Evolutionary conservation across 139 green algal genomes (phyloP), one percentile per base, ranked within the genome.

Genomic region (Pleodorina starrii): DNA sequence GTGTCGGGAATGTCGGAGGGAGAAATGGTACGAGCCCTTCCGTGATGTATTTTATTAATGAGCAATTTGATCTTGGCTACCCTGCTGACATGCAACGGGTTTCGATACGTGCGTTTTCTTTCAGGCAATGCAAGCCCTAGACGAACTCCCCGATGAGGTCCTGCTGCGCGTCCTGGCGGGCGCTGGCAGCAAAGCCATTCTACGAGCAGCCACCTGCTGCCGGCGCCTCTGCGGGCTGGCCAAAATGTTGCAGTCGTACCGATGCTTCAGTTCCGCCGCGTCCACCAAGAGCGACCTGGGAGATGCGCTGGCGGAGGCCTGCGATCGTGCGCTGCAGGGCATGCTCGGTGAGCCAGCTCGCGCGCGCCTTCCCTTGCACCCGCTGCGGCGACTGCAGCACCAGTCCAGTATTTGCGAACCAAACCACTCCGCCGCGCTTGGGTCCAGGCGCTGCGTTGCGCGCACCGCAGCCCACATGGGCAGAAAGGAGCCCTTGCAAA

Each of bases 321-420:
- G 23, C 38, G 60, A 87, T 29, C 6, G 81, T 19, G 81, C 81
- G 19, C 81, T 87, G 0, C 23, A 57, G 4, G 81, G 81, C 11
- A 87, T 87, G 81, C 81, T 87, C 2, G 81, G 81, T 87, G 42
- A 78, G 81, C 32, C 10, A 23, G 9, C 14, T 14, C 7, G 54
- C 5, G 21, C 25, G 54, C 29, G 29, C 9, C 2, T 4, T 66
- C 29, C 29, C 54, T 66, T 32, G 54, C 3, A 25, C 25, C 29
- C 2, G 3, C 54, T 27, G 54, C 21, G 25, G 54, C 54, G 29
- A 66, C 7, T 66, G 54, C 9, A 4, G 29, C 29, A 32, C 21
- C 54, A 66, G 29, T 21, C 7, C 9, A 66, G n/a, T n/a, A n/a
- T n/a, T n/a, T 66, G 7, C 29, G 54, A 66, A 25, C 2, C 29